Base-by-base conservation (phyloP, 305 asterid genomes). In the Fraxinus baroniana region DNA sequence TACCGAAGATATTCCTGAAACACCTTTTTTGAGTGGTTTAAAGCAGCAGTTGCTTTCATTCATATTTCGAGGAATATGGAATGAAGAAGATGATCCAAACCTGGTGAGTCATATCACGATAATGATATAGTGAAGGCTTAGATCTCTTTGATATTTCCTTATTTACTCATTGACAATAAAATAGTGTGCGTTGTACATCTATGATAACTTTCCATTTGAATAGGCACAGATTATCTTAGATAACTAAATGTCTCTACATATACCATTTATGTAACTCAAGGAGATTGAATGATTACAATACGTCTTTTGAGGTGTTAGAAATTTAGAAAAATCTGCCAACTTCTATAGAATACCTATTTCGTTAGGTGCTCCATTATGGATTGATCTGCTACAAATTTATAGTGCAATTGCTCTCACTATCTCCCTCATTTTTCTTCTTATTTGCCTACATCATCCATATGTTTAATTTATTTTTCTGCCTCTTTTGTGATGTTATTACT, bases 31-130 rank as follows among this genome's bases (percentile, higher is more conserved):
- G 88, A 89, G 92, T 80, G 97, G 98, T 79, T 89, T 94, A 77
- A 95, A 95, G 87, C 99, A 95, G 85, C 93, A 95, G 18, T 86
- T 95, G 89, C 98, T 95, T 87, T 94, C 99, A 82, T 94, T 92
- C 85, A 92, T 95, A 89, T 92, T 91, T 87, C 94, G 85, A 85
- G 95, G 97, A 82, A 91, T 94, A 86, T 93, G 99, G 98, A 91
- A 89, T 85, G 98, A 94, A 91, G 98, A 94, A 87, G 91, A 88
- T 44, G 97, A 95, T 85, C 97, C 90, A 71, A 79, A 88, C 82
- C 74, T 86, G 91, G 99, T 95, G 76, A 89, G 97, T 90, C 41
- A 32, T 82, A 35, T 60, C 78, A 74, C 62, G 85, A 6, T 72
- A 72, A 17, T 66, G 49, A 73, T 84, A 64, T 36, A 8, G 30